Conservation (phyloP, 805 yeast genomes). For the Cyberlindnera lachancei region DNA sequence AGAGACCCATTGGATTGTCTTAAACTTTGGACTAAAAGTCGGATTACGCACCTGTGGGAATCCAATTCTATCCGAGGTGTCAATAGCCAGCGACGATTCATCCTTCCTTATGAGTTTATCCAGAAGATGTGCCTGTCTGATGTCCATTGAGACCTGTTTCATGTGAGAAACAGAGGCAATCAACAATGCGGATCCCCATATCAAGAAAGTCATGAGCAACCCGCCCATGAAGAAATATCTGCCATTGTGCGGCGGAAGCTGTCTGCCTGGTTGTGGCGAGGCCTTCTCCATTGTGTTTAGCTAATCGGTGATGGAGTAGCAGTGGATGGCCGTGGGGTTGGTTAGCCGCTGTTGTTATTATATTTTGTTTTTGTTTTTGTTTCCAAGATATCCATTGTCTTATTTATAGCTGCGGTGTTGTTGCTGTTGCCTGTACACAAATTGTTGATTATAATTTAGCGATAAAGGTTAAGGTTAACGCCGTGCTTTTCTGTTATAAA, state of each 20-base stretch:
- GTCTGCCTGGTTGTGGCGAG: no score
- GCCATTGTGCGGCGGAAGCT: not conserved
- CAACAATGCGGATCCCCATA: constrained; percentile 10
- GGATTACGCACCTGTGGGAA: constrained; percentile 46
- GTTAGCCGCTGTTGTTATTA: no score
- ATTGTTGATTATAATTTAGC: no score
- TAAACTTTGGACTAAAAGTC: constrained; percentile 43
- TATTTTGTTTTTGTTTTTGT: no score
- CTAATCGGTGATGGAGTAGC: no score
- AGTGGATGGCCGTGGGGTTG: no score
- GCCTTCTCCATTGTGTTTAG: not conserved
- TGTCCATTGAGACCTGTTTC: constrained; percentile 2
- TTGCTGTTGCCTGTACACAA: no score
- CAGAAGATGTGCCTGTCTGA: constrained; percentile 4
- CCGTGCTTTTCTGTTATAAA: no score
- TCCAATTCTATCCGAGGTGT: constrained; percentile 8
- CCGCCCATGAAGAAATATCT: not conserved
- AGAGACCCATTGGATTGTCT: constrained; percentile 64
- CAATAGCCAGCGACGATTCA: not conserved
- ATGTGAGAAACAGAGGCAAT: constrained; percentile 6
- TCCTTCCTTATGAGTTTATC: constrained; percentile 5
- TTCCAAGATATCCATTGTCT: no score
- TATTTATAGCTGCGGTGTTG: no score
- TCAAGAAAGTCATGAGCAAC: not conserved
- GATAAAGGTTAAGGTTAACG: no score